These are phyloP conservation scores for Suhomyces panamericanus DNA, from an alignment of 1,139 yeast genomes.

Conservation along the genomic window DNA sequence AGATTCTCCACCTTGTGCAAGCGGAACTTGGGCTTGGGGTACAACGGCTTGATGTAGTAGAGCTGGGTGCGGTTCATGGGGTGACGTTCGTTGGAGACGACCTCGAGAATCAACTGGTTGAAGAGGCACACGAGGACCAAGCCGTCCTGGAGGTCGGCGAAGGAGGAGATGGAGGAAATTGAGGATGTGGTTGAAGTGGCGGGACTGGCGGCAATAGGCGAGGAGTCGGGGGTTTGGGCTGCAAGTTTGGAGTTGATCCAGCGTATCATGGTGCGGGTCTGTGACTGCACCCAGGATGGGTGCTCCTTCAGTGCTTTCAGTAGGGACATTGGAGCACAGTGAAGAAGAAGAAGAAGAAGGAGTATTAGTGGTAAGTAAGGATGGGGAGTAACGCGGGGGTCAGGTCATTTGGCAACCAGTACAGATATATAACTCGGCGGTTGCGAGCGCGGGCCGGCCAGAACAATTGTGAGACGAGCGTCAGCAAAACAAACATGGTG, in stretches of 20 bases:
- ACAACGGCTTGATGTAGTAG: slow-evolving; percentile 37
- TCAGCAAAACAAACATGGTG: slow-evolving; percentile 5
- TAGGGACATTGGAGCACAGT: slow-evolving; percentile 1
- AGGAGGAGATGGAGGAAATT: slow-evolving; percentile 24
- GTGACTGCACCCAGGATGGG: slow-evolving; percentile 41
- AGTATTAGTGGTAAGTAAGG: not conserved
- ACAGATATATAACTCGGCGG: slow-evolving; percentile 2
- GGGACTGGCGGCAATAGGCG: slow-evolving; percentile 22
- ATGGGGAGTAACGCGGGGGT: not conserved
- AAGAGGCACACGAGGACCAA: slow-evolving; percentile 38
- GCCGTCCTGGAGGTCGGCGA: slow-evolving; percentile 41
- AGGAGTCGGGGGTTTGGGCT: slow-evolving; percentile 22
- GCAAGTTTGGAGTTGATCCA: slow-evolving; percentile 47
- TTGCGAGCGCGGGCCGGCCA: slow-evolving; percentile 5
- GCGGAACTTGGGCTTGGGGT: slow-evolving; percentile 49
- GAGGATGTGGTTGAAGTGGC: no score
- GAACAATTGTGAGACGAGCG: slow-evolving; percentile 5
- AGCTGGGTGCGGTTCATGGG: slow-evolving; percentile 17
- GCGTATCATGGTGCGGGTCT: slow-evolving; percentile 47
- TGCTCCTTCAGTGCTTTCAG: slow-evolving; percentile 9
- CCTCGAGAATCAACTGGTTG: slow-evolving; percentile 31
- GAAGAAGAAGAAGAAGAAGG: not conserved
- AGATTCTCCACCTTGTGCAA: slow-evolving; percentile 67
- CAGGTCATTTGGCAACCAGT: slow-evolving; percentile 5
- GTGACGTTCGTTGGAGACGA: slow-evolving; percentile 17